Percentiles rank a stretch among this genome's conserved stretches.
Conservation (phyloP, 768 basidiomycete species). For the Kwoniella newhampshirensis region DNA sequence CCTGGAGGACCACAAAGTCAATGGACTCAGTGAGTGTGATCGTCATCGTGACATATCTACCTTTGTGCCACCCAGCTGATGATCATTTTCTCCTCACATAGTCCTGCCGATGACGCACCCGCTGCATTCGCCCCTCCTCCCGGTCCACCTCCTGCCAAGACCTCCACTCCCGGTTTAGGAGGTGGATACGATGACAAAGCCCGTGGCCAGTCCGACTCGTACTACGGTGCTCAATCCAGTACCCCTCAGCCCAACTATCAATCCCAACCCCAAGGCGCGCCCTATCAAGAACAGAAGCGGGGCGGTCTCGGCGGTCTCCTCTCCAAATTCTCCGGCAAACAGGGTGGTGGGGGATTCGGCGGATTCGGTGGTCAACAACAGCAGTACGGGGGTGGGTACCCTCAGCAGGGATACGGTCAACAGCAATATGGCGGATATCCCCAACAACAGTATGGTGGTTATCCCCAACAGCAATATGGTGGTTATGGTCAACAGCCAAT, state of each 20-base stretch:
- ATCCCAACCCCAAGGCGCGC: slow-evolving; percentile 9
- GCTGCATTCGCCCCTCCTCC: slow-evolving; percentile 27
- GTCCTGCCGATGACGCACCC: slow-evolving; percentile 44
- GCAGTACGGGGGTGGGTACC: slow-evolving; percentile 17
- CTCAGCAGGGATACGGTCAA: slow-evolving; percentile 16
- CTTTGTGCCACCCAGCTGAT: too few relatives aligned
- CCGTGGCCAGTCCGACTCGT: slow-evolving; percentile 2
- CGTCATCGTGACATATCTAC: not conserved
- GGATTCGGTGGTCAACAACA: slow-evolving; percentile 11
- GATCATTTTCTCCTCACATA: too few relatives aligned
- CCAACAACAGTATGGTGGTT: slow-evolving; percentile 28
- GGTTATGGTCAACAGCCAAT: slow-evolving; percentile 24
- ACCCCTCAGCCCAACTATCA: slow-evolving; percentile 15
- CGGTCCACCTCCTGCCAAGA: slow-evolving; percentile 29
- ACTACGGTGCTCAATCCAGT: slow-evolving; percentile 7
- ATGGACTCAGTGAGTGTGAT: slow-evolving; percentile 47
- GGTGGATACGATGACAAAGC: slow-evolving; percentile 9
- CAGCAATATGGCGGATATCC: slow-evolving; percentile 33
- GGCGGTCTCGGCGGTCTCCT: slow-evolving; percentile 40
- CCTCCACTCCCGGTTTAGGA: not conserved
- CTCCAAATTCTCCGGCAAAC: slow-evolving; percentile 28
- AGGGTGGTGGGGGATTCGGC: not conserved
- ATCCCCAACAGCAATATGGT: slow-evolving; percentile 26
- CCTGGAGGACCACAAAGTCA: slow-evolving; percentile 39
- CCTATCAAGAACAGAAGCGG: slow-evolving; percentile 14